phyloP scores from a whole-genome alignment of 371 early-diverging fungal species.

The Apophysomyces variabilis region DNA sequence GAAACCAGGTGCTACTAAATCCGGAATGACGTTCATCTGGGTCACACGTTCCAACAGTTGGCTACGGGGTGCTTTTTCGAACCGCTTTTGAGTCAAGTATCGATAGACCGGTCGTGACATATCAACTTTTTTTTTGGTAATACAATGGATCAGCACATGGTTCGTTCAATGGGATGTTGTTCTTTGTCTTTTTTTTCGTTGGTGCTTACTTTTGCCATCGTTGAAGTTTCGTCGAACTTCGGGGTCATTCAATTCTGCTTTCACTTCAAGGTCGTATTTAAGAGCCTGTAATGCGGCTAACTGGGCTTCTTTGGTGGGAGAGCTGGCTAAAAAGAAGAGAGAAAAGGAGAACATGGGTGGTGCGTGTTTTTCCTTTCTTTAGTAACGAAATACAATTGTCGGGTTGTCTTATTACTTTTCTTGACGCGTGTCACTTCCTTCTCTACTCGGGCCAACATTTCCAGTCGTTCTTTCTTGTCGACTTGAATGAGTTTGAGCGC shows the following conservation, averaged over 20 bases:
- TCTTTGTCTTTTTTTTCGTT: conserved; percentile 51
- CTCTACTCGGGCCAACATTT: conserved; percentile 57
- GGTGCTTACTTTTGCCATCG: conserved; percentile 52
- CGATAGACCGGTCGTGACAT: conserved; percentile 76
- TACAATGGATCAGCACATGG: not conserved
- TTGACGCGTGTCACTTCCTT: conserved; percentile 54
- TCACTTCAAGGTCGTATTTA: conserved; percentile 71
- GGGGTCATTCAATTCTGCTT: conserved; percentile 72
- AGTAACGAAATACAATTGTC: not conserved
- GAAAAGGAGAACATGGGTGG: too few relatives aligned
- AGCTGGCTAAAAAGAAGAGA: conserved; percentile 24
- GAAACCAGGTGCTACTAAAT: conserved; percentile 63
- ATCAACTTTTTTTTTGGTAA: conserved; percentile 48
- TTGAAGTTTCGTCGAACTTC: conserved; percentile 72
- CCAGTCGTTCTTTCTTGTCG: conserved; percentile 64
- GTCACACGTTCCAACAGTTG: conserved; percentile 73
- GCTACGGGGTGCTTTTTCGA: conserved; percentile 63
- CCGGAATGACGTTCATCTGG: conserved; percentile 84
- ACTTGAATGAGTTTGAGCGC: conserved; percentile 72
- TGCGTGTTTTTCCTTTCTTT: not conserved
- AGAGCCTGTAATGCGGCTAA: conserved; percentile 57
- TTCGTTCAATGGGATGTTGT: not conserved
- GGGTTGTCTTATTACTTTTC: conserved; percentile 39
- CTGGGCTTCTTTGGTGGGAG: conserved; percentile 46
- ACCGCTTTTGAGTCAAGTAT: conserved; percentile 69